Base-by-base conservation (phyloP, 2,329 filamentous ascomycete species). In the Phaeomoniella chlamydospora region DNA sequence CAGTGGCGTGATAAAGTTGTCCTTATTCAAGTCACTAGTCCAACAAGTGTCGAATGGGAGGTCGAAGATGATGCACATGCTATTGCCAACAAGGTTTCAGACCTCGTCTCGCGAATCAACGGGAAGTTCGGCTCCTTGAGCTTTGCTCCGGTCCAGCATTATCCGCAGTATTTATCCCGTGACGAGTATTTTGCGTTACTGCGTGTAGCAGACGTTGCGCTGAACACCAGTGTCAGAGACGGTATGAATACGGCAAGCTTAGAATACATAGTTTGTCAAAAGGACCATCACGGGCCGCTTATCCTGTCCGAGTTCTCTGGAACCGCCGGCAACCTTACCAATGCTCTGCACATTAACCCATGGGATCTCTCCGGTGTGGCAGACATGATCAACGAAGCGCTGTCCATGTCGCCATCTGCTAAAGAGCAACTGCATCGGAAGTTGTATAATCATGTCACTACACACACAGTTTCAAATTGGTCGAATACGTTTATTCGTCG, bases 201-300 rank as follows among this genome's bases (percentile, higher is more conserved):
- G 36, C 77, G 88, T 15, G 76, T 85, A 2, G 87, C 82, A 19
- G 86, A 96, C 54, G 83, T 94, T 45, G 88, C 86, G 3, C 67
- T 96, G 35, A 94, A 96, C 57, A 94, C 90, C 4, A 94, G 85
- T 46, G 87, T 96, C 15, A 77, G 88, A 41, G 90, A 96, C 55
- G 88, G 88, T 39, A 94, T 96, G 87, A 96, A 94, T 64, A 94
- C 88, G 0, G 94, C 87, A 14, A 92, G 85, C 54, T 66, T 96
- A 47, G 90, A 96, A 58, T 96, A 94, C 54, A 77, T 96, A 39
- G 72, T 94, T 39, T 93, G 85, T 56, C 88, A 96, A 58, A 81
- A 84, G 50, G 80, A 90, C 43, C 78, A 77, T 38, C 77, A 87
- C 46, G 83, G 87, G 1, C 88, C 87, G 2, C 65, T 96, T 33